Base-by-base conservation (phyloP, 148 eudicot genomes). In the Mesembryanthemum crystallinum region DNA sequence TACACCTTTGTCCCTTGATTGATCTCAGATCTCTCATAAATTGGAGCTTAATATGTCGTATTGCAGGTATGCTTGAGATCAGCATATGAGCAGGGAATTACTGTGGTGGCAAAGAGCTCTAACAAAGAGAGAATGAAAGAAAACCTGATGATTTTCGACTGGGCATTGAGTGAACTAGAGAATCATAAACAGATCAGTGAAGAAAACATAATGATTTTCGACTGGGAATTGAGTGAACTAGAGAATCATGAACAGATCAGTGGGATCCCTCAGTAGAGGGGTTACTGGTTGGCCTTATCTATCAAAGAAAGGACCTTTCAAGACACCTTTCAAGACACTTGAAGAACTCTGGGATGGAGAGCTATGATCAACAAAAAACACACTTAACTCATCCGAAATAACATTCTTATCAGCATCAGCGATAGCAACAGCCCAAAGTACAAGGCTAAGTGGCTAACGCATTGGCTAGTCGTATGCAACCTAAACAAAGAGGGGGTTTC, bases 61-160 rank as follows among this genome's bases (percentile, higher is more conserved):
- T 18, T 60, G 51, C 75, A 92, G 96, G 91, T 90, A n/a, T 82
- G 91, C 33, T 71, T 92, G 74, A 84, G 95, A 73, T 93, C 93
- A 96, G 85, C 85, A 29, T 83, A 88, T 57, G 90, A 93, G 83
- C 92, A 93, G 82, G 98, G 91, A 17, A 88, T 83, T 18, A 81
- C 90, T 32, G 20, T 85, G 11, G 85, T 83, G 12, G 82, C 82
- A 42, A 93, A 93, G 83, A 93, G 98, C 76, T 91, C 80, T 82
- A 93, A 91, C 83, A 80, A 28, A 52, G 86, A 86, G 61, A 90
- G 96, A 66, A 90, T 93, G 96, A 88, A 74, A 69, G 83, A 91
- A 58, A 93, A 93, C 74, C 76, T 88, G 0, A 68, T 74, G 47
- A 88, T 93, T 20, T 89, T 93, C 61, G 88, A 86, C 78, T 93